Evolutionary conservation across 441 rosid genomes (phyloP), one percentile per base, ranked within the genome.

Genomic region (Daphne laureola): DNA sequence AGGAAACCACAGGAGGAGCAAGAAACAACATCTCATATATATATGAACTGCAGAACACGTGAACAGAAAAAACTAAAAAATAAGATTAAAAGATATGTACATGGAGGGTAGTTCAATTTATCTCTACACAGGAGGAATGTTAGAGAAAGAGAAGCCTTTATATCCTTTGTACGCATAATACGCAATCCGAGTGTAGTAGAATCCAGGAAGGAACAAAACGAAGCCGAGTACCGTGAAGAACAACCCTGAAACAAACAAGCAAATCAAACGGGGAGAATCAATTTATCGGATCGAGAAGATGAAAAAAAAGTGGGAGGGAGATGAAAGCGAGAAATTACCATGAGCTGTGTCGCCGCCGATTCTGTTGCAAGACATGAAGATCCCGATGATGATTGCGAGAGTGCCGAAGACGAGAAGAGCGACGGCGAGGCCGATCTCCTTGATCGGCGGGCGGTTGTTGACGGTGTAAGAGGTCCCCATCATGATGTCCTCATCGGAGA

Each of bases 91-190:
- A 54, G 64, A 57, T 51, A 58, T 70, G 67, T 67, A 72, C 72
- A 72, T 5, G 43, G n/a, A n/a, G n/a, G 47, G 51, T 14, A 45
- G 23, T 43, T 5, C 31, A 3, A n/a, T 4, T 4, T 14, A 8
- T 35, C 43, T 44, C 74, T 79, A 91, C 25, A 86, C 95, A 3
- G 97, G 78, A 0, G 98, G 97, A 42, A 89, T 92, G 70, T 78
- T 92, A 61, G 90, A 58, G 70, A 89, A 92, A 52, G 98, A 92
- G 83, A 92, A 92, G 53, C 98, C 98, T 69, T 78, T 78, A 78
- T 92, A 92, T 46, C 97, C 98, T 61, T 92, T 86, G 60, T 89
- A 89, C 0, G 97, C 97, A 58, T 89, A 92, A 65, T 89, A 92
- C 0, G 97, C 96, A 4, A 92, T 86, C 78, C 98, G 76, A 0